Percentiles rank a stretch among this genome's conserved stretches.
Evolutionary conservation across 192 early-diverging fungal species (phyloP).

Genomic region (Mortierella alpina): DNA sequence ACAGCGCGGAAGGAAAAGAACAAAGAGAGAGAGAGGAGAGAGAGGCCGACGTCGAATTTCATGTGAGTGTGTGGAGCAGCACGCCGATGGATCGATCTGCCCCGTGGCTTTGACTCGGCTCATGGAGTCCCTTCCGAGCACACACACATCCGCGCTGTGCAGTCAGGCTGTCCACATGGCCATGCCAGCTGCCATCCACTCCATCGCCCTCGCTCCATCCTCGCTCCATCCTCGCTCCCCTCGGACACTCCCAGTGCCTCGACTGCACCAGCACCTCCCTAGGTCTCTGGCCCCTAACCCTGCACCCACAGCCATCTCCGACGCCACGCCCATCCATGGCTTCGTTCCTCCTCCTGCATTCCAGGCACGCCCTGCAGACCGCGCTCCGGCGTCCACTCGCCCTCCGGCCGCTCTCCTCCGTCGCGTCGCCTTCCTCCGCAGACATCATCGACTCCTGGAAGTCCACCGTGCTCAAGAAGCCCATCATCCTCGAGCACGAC

Average conservation of each 20-base stretch:
- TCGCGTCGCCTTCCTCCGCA: conserved; percentile 10
- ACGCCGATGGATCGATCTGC: too few relatives aligned
- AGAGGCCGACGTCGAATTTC: neutral
- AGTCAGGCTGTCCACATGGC: too few relatives aligned
- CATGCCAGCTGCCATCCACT: too few relatives aligned
- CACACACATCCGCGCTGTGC: too few relatives aligned
- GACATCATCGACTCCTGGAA: conserved; percentile 43
- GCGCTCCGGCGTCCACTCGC: neutral
- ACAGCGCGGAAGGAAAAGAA: neutral
- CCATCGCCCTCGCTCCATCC: too few relatives aligned
- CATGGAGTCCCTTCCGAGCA: too few relatives aligned
- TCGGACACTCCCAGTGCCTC: too few relatives aligned
- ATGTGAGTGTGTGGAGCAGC: neutral
- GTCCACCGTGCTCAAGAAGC: conserved; percentile 24
- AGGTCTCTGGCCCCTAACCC: neutral
- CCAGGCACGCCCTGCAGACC: conserved; percentile 7
- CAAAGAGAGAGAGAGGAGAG: neutral
- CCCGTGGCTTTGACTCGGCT: too few relatives aligned
- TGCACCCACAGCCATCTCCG: neutral
- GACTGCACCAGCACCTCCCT: neutral
- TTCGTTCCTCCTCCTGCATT: conserved; percentile 2
- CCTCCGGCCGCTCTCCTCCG: conserved; percentile 8
- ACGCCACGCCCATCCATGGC: neutral
- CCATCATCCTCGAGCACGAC: conserved; percentile 41
- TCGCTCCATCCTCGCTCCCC: too few relatives aligned